Evolutionary conservation across 176 grass and related monocot genomes (phyloP), one percentile per base, ranked within the genome.

Genomic region (Avena sativa): DNA sequence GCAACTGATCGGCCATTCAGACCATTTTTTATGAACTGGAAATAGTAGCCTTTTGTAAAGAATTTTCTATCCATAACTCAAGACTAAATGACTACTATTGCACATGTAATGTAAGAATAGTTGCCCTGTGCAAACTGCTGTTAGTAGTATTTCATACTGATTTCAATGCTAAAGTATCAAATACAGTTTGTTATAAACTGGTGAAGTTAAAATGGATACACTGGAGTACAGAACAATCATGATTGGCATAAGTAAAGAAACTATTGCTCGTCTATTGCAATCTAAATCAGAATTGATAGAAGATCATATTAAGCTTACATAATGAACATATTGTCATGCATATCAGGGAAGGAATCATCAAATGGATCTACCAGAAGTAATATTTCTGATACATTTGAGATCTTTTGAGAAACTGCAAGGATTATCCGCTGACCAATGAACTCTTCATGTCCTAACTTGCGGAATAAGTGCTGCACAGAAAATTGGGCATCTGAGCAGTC

Each of bases 391-490:
- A 85, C 58, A 85, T 76, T 87, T 60, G 93, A 91, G 83, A 94
- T 92, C 75, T 94, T 96, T 84, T 98, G 93, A 86, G 88, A 94
- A 87, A 98, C 71, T 76, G 85, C 71, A 76, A 98, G 82, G 23
- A 98, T 92, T 86, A 90, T 91, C 71, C 87, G 70, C 82, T 96
- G 96, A 90, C 96, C 90, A 88, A 98, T 64, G 74, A 91, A 98
- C 67, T 88, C 81, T 67, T 91, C 90, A 65, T 85, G 89, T 81
- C 96, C 96, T 76, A 98, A 80, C 82, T 91, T 95, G 52, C 89
- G 90, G 73, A 98, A 88, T 36, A 96, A 79, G 66, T 96, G 87
- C 85, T 98, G 93, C 59, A 98, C 36, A 89, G 87, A 92, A 19
- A 96, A 94, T 55, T 96, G 93, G 38, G 93, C 66, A 93, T 91